Base-by-base conservation (phyloP, 106 monocot genomes). In the Platanthera guangdongensis region DNA sequence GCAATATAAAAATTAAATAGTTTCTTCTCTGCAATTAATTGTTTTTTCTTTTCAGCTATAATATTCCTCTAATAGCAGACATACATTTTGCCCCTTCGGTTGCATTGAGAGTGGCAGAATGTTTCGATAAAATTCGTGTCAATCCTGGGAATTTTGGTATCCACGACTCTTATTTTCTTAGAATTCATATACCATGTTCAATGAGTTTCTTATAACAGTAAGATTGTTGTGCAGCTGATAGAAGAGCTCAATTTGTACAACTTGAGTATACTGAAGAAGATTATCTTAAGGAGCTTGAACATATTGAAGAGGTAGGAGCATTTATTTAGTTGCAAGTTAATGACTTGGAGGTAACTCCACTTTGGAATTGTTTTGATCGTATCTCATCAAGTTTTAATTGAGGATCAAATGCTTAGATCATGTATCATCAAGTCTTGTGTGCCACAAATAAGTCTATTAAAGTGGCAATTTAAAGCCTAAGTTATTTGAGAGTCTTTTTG, bases 71-170 rank as follows among this genome's bases (percentile, higher is more conserved):
- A 52, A 90, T 99, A 78, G 99, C 99, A 22, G 99, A 99, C 77
- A 99, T 99, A 69, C 99, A 99, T 77, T 99, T 99, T 90, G 92
- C 99, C 57, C 99, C 99, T 76, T 54, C 99, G 47, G 85, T 99
- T 85, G 99, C 99, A 59, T 76, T 99, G 57, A 83, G 94, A 90
- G 99, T 99, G 52, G 89, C 99, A 72, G 99, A 99, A 79, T 99
- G 99, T 83, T 99, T 99, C 85, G 99, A 99, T 51, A 99, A 99
- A 71, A 99, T 99, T 71, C 94, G 99, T 76, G 99, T 99, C 60
- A 99, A 99, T 80, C 99, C 99, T 52, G 99, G 99, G 80, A 99
- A 99, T 80, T 99, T 99, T 80, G 99, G 99, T 99, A 71, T 65
- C 82, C 76, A n/a, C 46, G 51, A 72, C 10, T 21, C 51, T 16